Base-by-base conservation (phyloP, 2,329 filamentous ascomycete genomes). In the Colletotrichum graminicola region DNA sequence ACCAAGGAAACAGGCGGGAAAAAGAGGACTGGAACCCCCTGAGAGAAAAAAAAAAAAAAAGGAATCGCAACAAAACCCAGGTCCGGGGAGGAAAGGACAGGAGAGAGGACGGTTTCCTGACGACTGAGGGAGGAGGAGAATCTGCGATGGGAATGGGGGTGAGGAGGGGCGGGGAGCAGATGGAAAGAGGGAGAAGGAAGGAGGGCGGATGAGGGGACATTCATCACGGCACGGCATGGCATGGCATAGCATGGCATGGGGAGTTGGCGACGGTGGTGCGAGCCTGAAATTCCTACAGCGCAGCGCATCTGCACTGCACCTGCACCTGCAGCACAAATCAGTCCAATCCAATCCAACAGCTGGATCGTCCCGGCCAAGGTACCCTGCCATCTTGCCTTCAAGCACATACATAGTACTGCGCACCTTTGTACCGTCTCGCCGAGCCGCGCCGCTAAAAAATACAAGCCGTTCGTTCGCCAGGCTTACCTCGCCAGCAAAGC, bases 151-250 rank as follows among this genome's bases (percentile, higher is more conserved):
- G 69, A 63, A 71, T 66, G 73, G 62, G 69, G 73, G 52, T 55
- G 52, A 55, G 23, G 59, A 36, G 47, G 71, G 62, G 73, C 68
- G 67, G 67, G 73, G 62, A 65, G 73, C 73, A 65, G 62, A 56
- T 72, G 71, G 70, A 73, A 75, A 62, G 68, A 75, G 71, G 75
- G 76, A 77, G 77, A 76, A 74, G 73, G 66, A 73, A 72, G 54
- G 72, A 65, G 55, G 61, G 66, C 67, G 70, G 72, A 64, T 75
- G 66, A 74, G 62, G 67, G 71, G 73, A 55, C 55, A 61, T 75
- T 68, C 65, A 71, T 71, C 74, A 73, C 66, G 66, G 69, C 64
- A 71, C 70, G 66, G 73, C 43, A 45, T 45, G 43, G 43, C 74
- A 73, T 68, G 71, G 69, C n/a, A n/a, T n/a, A n/a, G n/a, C 74